Conservation (phyloP, 768 basidiomycete species). For the Panaeolus papilionaceus region DNA sequence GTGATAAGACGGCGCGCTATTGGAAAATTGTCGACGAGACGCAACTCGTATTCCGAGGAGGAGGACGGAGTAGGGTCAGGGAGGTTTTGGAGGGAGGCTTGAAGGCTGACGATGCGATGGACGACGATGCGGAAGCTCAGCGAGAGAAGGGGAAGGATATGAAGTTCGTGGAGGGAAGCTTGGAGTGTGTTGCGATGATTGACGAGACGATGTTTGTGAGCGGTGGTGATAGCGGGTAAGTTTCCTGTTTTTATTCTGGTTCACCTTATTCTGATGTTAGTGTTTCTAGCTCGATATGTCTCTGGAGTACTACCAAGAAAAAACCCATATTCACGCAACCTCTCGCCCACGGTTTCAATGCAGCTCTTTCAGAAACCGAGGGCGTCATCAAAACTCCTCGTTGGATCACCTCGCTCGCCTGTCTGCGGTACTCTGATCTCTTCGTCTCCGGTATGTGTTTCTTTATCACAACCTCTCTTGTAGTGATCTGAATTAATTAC, state of each 20-base stretch:
- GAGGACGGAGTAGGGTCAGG: slow-evolving; percentile 81
- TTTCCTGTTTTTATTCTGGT: slow-evolving; percentile 26
- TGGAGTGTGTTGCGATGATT: slow-evolving; percentile 93
- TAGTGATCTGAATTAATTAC: slow-evolving; percentile 13
- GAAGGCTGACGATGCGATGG: slow-evolving; percentile 64
- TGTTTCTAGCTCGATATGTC: slow-evolving; percentile 76
- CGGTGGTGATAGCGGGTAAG: slow-evolving; percentile 96
- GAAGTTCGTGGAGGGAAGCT: slow-evolving; percentile 85
- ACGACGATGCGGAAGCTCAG: slow-evolving; percentile 42
- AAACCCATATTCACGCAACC: slow-evolving; percentile 90
- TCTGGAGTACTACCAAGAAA: slow-evolving; percentile 94
- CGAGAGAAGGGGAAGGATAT: slow-evolving; percentile 44
- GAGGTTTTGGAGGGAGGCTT: slow-evolving; percentile 84
- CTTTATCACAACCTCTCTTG: slow-evolving; percentile 4
- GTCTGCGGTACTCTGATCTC: slow-evolving; percentile 87
- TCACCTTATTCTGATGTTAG: neutral
- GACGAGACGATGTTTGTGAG: slow-evolving; percentile 93
- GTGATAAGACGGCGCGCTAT: slow-evolving; percentile 91
- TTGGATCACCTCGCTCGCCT: slow-evolving; percentile 89
- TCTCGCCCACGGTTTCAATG: slow-evolving; percentile 87
- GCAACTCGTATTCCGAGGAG: slow-evolving; percentile 95
- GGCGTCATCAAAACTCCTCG: slow-evolving; percentile 79
- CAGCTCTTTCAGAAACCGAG: slow-evolving; percentile 73
- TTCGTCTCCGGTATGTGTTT: slow-evolving; percentile 80
- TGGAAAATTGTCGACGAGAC: slow-evolving; percentile 98